phyloP scores from a whole-genome alignment of 1,284 basidiomycete genomes.

The Apiotrichum gamsii region DNA sequence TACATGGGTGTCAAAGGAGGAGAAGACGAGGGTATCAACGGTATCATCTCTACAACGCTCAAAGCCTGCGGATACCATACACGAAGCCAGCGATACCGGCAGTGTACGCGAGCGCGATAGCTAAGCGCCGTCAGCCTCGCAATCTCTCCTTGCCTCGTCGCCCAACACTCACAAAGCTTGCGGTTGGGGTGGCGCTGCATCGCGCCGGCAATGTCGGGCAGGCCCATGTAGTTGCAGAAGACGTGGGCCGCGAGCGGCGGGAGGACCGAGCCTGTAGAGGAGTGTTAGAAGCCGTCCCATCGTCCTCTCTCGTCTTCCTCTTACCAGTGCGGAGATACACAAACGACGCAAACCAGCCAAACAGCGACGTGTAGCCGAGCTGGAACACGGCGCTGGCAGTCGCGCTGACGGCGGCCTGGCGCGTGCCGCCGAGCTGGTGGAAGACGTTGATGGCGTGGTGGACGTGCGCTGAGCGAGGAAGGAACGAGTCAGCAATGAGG shows the following conservation, averaged over 20 bases:
- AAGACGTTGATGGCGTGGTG: slow-evolving; percentile 87
- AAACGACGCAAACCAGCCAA: slow-evolving; percentile 82
- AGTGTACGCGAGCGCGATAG: slow-evolving; percentile 34
- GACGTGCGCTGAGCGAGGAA: slow-evolving; percentile 69
- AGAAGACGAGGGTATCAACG: too few relatives aligned
- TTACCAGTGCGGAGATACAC: slow-evolving; percentile 75
- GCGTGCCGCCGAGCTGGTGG: slow-evolving; percentile 55
- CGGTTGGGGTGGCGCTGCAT: slow-evolving; percentile 31
- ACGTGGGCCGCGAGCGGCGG: slow-evolving; percentile 68
- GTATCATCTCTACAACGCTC: too few relatives aligned
- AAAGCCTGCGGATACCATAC: slow-evolving; percentile 12
- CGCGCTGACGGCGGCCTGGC: slow-evolving; percentile 59
- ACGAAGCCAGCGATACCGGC: slow-evolving; percentile 41
- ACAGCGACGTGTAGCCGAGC: slow-evolving; percentile 79
- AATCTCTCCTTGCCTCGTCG: too few relatives aligned
- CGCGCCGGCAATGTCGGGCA: slow-evolving; percentile 38
- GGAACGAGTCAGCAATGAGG: not conserved
- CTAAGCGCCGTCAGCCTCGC: slow-evolving; percentile 2
- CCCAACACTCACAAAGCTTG: slow-evolving; percentile 21
- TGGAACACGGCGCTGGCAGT: slow-evolving; percentile 58
- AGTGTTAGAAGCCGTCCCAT: too few relatives aligned
- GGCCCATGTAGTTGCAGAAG: slow-evolving; percentile 91
- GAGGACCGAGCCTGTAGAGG: slow-evolving; percentile 42
- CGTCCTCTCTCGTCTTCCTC: too few relatives aligned
- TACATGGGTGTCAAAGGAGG: too few relatives aligned